Percentiles rank a stretch among this genome's conserved stretches.
Conservation (phyloP, 495 filamentous ascomycete genomes). For the Podospora bellae-mahoneyi region DNA sequence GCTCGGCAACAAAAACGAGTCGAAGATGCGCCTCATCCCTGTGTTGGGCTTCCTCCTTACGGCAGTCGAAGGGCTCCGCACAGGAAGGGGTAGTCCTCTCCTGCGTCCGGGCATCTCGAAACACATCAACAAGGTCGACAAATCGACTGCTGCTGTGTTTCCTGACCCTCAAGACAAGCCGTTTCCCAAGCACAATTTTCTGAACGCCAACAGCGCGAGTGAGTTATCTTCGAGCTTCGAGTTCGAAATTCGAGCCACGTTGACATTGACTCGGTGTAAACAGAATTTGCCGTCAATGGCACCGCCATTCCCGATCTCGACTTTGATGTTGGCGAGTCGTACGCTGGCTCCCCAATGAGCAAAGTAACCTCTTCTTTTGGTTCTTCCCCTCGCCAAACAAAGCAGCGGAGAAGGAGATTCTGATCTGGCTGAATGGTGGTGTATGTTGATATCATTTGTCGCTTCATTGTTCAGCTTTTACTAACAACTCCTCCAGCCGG, state of each 20-base stretch:
- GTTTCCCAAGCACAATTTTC: constrained; percentile 21
- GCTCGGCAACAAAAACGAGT: neutral
- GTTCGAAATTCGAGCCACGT: neutral
- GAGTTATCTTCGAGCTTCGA: constrained; percentile 5
- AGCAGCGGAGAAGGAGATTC: constrained; percentile 58
- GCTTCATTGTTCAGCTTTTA: neutral
- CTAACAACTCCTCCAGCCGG: constrained; percentile 39
- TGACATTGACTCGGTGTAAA: neutral
- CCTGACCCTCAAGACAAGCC: neutral
- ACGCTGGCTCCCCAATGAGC: constrained; percentile 61
- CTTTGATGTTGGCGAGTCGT: constrained; percentile 74
- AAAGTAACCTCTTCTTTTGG: constrained; percentile 69
- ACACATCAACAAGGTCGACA: neutral
- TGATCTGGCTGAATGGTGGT: constrained; percentile 73
- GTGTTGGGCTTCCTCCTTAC: neutral
- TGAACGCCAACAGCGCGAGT: constrained; percentile 39
- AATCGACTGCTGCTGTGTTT: neutral
- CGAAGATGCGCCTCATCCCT: neutral
- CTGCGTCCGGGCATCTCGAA: neutral
- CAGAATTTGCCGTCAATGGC: constrained; percentile 65
- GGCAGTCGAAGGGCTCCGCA: constrained; percentile 17
- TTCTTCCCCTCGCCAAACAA: constrained; percentile 64
- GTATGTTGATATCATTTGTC: constrained; percentile 28
- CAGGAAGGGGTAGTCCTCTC: constrained; percentile 6
- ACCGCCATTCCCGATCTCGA: constrained; percentile 65